These are phyloP conservation scores for Leishmania amazonensis DNA, from an alignment of 208 protist species.

Conservation along the genomic window DNA sequence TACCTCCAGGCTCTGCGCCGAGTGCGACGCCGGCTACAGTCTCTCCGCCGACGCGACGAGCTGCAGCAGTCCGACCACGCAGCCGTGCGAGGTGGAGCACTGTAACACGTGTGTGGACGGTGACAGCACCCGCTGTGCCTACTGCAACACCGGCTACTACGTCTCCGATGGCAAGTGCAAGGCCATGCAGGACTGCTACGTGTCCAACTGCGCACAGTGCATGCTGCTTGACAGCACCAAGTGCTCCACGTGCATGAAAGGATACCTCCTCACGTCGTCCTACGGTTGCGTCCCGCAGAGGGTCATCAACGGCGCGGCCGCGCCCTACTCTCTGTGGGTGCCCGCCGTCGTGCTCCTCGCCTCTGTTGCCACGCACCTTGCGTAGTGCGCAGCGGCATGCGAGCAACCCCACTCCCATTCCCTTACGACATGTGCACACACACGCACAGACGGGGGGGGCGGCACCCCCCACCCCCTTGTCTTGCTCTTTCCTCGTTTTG, in stretches of 20 bases:
- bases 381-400: constrained; percentile 2
- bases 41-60: constrained; percentile 3
- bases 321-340: neutral
- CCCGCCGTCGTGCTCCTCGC: constrained; percentile 3
- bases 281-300: constrained; percentile 5
- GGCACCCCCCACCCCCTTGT: neutral
- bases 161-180: constrained; percentile 1
- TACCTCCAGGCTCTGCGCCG: neutral
- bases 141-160: constrained; percentile 13
- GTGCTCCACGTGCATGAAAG: constrained; percentile 14
- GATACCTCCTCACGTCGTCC: neutral
- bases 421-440: constrained; percentile 3
- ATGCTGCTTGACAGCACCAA: constrained; percentile 8
- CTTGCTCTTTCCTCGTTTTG: neutral
- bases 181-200: neutral
- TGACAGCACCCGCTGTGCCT: neutral
- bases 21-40: constrained; percentile 13
- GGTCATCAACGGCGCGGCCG: constrained; percentile 1
- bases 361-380: neutral
- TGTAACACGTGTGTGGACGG: constrained; percentile 9
- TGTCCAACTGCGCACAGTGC: constrained; percentile 19
- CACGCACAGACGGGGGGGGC: neutral
- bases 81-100: constrained; percentile 15
- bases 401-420: neutral
- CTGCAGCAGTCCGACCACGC: neutral